phyloP scores from a whole-genome alignment of 148 eudicot species.

The Chenopodium suecicum region DNA sequence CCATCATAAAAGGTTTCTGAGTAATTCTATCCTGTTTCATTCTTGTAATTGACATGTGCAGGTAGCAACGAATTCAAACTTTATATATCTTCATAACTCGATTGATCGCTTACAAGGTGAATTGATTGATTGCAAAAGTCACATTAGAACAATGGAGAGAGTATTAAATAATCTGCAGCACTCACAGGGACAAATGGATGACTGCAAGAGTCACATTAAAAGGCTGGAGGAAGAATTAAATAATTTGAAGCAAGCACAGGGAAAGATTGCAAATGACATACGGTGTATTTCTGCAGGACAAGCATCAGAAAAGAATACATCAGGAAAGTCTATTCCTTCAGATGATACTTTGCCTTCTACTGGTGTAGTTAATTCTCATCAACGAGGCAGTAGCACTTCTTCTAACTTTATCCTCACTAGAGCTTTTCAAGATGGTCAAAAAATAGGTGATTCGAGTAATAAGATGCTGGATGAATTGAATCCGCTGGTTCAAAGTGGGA shows the following conservation, averaged over 20 bases:
- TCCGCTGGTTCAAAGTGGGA: not conserved
- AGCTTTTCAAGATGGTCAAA: no score
- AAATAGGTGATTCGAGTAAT: no score
- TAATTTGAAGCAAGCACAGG: not conserved
- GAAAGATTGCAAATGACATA: slow-evolving; percentile 11
- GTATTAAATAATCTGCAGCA: slow-evolving; percentile 7
- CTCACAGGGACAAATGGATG: slow-evolving; percentile 17
- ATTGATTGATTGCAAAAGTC: slow-evolving; percentile 20
- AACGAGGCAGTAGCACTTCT: not conserved
- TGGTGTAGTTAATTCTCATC: no score
- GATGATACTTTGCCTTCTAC: slow-evolving; percentile 1
- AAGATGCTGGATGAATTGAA: no score
- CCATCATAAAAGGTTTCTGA: no score
- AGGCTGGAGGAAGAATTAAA: slow-evolving; percentile 22
- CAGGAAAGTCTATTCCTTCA: slow-evolving; percentile 16
- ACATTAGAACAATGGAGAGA: slow-evolving; percentile 22
- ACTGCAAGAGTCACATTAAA: slow-evolving; percentile 18
- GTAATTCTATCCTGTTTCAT: no score
- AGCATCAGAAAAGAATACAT: slow-evolving; percentile 25
- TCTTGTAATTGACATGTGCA: not conserved
- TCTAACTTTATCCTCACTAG: not conserved
- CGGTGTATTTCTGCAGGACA: slow-evolving; percentile 8
- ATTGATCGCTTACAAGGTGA: slow-evolving; percentile 27
- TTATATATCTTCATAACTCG: slow-evolving; percentile 14
- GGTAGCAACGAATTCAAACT: slow-evolving; percentile 30